Base-by-base conservation (phyloP, 768 basidiomycete species). In the Lactarius deliciosus region DNA sequence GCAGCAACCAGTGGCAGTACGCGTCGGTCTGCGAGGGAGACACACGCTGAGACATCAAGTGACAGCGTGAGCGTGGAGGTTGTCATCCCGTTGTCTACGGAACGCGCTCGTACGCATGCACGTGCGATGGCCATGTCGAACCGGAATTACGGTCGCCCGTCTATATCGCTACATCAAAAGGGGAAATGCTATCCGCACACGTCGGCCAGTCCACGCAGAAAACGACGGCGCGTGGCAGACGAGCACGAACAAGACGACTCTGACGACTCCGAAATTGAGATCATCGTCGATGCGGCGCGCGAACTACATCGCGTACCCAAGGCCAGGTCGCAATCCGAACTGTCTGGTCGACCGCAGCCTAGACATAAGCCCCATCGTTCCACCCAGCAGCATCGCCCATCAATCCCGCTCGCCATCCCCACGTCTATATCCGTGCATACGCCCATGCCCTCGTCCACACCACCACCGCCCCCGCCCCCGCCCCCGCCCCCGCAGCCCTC, bases 151-250 rank as follows among this genome's bases (percentile, higher is more conserved):
- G 28, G 28, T 30, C 28, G 28, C 28, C 28, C 28, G 28, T 30
- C 28, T 30, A 3, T 30, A 30, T 30, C 28, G 28, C 28, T 28
- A 28, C 28, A 28, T 28, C 28, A 28, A 28, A 30, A 50, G 9
- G 45, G n/a, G 32, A 62, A 57, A 3, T 34, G 43, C 16, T 43
- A 40, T 9, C 60, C 25, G 25, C 54, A 28, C 22, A 57, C 53
- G 5, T 15, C 43, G 11, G 32, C 56, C 6, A 57, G 36, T 9
- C 60, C 65, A 6, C 55, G 10, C 25, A 61, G 28, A 22, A 66
- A 62, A 32, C 61, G 65, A 34, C 60, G 38, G 38, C 61, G 61
- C 36, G 9, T 58, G 10, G 11, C 15, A 47, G 65, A 66, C n/a
- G 56, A 41, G 6, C 45, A 8, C 1, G 38, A 25, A 16, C 9